Conservation (phyloP, 108 stramenopile genomes). For the Hondaea fermentalgiana region DNA sequence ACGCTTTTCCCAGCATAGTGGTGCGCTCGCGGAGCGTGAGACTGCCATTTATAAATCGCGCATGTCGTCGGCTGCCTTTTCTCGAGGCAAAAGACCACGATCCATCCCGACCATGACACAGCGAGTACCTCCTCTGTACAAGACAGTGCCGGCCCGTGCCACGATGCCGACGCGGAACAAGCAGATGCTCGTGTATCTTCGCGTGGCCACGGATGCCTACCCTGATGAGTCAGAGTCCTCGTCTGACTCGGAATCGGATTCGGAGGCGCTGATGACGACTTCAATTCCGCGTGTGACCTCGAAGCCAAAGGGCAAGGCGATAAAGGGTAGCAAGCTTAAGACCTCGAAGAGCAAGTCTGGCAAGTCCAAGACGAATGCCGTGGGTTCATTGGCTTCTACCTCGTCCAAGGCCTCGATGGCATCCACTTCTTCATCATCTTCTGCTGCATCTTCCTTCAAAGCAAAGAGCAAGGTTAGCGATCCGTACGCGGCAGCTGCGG, state of each 20-base stretch:
- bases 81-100: background rate
- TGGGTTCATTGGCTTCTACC: too few relatives aligned
- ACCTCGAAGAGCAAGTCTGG: too few relatives aligned
- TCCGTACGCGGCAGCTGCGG: too few relatives aligned
- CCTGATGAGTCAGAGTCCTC: background rate
- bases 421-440: too few relatives aligned
- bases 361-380: too few relatives aligned
- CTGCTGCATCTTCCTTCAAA: background rate
- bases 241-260: background rate
- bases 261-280: background rate
- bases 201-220: background rate
- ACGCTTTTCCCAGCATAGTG: background rate
- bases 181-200: slow-evolving; percentile 8
- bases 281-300: too few relatives aligned
- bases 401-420: too few relatives aligned
- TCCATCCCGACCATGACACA: background rate
- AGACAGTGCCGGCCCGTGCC: background rate
- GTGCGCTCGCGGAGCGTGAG: background rate
- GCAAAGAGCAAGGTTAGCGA: background rate
- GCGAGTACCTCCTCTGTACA: background rate
- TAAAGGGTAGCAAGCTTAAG: too few relatives aligned
- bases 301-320: too few relatives aligned
- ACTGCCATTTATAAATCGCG: background rate
- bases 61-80: background rate
- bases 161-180: background rate